A percentile compares a stretch with the other conserved stretches of the same genome.
phyloP scores from a whole-genome alignment of 202 grass and related monocot species.

The Tripidium arundinaceum region DNA sequence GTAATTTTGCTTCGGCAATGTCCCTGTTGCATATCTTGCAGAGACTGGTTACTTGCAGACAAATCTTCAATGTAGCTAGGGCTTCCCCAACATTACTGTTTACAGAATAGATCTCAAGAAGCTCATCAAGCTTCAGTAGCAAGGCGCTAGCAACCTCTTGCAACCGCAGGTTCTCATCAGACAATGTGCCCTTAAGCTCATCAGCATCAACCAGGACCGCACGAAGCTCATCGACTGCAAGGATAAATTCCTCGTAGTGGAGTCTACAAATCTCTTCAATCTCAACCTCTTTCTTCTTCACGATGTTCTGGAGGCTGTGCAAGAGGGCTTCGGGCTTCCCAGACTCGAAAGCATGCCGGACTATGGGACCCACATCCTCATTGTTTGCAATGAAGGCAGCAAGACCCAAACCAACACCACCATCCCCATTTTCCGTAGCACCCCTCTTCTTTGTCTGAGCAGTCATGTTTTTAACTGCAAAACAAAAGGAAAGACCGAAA shows the following conservation, averaged over 20 bases:
- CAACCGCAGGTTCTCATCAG: conserved; percentile 51
- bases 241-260: conserved; percentile 83
- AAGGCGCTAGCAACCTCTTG: conserved; percentile 50
- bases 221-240: conserved; percentile 66
- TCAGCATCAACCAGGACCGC: conserved; percentile 67
- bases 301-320: conserved; percentile 45
- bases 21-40: conserved; percentile 60
- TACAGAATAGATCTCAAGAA: conserved; percentile 50
- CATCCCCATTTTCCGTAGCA: conserved; percentile 56
- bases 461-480: conserved; percentile 49
- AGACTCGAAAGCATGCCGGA: conserved; percentile 56
- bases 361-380: conserved; percentile 62
- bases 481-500: background rate
- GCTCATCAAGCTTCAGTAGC: conserved; percentile 56
- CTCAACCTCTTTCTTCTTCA: conserved; percentile 69
- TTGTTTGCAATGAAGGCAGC: conserved; percentile 53
- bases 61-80: conserved; percentile 51
- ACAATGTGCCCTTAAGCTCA: conserved; percentile 59
- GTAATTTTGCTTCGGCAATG: conserved; percentile 42
- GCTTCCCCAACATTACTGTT: conserved; percentile 60
- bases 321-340: conserved; percentile 70
- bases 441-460: conserved; percentile 55
- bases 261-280: conserved; percentile 72
- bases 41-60: conserved; percentile 51
- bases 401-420: conserved; percentile 34